Base-by-base conservation (phyloP, 768 basidiomycete species). In the Rhodotorula diobovata region DNA sequence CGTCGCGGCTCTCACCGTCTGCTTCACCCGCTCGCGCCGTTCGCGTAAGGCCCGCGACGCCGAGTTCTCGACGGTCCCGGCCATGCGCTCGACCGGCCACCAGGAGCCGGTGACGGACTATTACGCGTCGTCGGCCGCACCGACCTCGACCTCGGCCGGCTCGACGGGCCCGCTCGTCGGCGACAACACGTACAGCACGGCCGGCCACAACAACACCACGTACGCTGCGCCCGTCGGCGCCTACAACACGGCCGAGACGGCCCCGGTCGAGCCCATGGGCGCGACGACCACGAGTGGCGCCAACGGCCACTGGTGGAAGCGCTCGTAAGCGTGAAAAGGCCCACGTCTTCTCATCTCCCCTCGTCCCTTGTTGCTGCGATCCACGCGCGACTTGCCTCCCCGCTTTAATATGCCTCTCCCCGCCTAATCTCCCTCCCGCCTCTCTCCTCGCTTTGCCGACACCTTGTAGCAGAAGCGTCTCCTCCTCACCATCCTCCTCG, bases 11-110 rank as follows among this genome's bases (percentile, higher is more conserved):
- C 2, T 67, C 39, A 61, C 63, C 28, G 73, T 74, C 46, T 73
- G 72, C 72, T 61, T 71, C 66, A 71, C 70, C n/a, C 70, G 70
- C 55, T 48, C 39, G 41, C 61, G 66, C 66, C 48, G 51, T 43
- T 51, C 48, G 50, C 61, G 61, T 35, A 57, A 50, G 25, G 56
- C 30, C 28, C 65, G 65, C 48, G 50, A 63, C 28, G 43, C 53
- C 20, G 56, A 32, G 55, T 61, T 65, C 30, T 18, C 55, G n/a
- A n/a, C 30, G 16, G 61, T 59, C 50, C 70, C 70, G 45, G 66
- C 70, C 56, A 71, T 71, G 70, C 62, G 61, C 34, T 48, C 56
- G n/a, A 67, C 70, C 15, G 41, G 9, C 23, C 50, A 16, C 20
- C 11, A 55, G 16, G 21, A 39, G 25, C 58, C 58, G 11, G 41